These are phyloP conservation scores for Aspergillus sp. DNA, from an alignment of 2,329 filamentous ascomycete genomes.

Conservation along the genomic window DNA sequence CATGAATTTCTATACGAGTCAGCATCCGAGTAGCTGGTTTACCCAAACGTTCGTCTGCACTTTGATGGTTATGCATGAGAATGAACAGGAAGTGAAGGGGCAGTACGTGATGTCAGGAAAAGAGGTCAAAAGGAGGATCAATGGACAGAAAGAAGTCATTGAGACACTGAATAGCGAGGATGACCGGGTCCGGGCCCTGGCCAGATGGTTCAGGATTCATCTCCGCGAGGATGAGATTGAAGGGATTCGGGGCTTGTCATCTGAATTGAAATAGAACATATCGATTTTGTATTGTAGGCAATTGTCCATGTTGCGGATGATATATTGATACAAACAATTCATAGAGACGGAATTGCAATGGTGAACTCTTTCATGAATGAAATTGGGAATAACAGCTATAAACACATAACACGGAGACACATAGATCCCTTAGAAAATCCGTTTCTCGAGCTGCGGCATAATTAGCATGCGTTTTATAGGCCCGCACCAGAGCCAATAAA, in stretches of 20 bases:
- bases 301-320: conserved; percentile 1
- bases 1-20: conserved; percentile 53
- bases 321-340: conserved; percentile 16
- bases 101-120: conserved; percentile 48
- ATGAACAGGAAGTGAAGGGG: conserved; percentile 42
- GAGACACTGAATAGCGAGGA: conserved; percentile 44
- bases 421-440: conserved; percentile 29
- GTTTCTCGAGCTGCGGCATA: conserved; percentile 31
- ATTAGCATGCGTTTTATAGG: conserved; percentile 15
- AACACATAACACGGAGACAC: conserved; percentile 11
- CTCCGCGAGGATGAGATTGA: conserved; percentile 45
- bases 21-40: conserved; percentile 47
- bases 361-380: conserved; percentile 14
- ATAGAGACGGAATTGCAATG: conserved; percentile 9
- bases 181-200: conserved; percentile 48
- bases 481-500: neutral
- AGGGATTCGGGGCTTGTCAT: conserved; percentile 46
- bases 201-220: conserved; percentile 47
- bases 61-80: conserved; percentile 48
- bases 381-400: conserved; percentile 9
- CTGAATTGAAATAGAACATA: conserved; percentile 43
- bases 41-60: conserved; percentile 48
- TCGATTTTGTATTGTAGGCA: neutral
- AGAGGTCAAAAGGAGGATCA: conserved; percentile 49
- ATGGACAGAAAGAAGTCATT: conserved; percentile 45